A percentile compares a stretch with the other conserved stretches of the same genome.
These are phyloP conservation scores for Ceratocystis alfenasii DNA, from an alignment of 2,329 filamentous ascomycete species.

Conservation along the genomic window DNA sequence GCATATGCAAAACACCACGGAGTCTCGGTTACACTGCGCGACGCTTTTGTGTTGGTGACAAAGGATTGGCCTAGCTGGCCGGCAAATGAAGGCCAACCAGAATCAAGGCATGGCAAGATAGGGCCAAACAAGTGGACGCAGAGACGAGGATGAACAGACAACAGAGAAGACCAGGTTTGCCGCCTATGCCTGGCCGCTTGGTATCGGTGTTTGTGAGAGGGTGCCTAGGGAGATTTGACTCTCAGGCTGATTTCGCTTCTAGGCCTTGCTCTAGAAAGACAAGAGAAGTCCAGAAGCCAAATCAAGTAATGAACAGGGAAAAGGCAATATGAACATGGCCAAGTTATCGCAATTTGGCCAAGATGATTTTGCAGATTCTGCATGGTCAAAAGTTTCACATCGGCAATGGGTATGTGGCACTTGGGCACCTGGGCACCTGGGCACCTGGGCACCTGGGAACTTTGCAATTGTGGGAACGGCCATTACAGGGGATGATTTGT, in stretches of 20 bases:
- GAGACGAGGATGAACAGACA: neutral
- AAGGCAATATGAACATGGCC: neutral
- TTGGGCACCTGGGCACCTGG: neutral
- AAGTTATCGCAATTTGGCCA: neutral
- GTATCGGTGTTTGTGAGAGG: constrained; percentile 5
- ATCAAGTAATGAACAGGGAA: neutral
- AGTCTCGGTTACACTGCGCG: neutral
- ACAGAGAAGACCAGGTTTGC: too few species aligned
- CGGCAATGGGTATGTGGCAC: neutral
- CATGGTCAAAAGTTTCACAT: constrained; percentile 1
- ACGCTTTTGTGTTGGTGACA: neutral
- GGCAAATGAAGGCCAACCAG: neutral
- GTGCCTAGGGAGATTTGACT: neutral
- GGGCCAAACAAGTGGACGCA: neutral
- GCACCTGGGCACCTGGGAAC: neutral
- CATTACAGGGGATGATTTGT: too few species aligned
- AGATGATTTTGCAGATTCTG: constrained; percentile 4
- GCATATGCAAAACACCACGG: constrained; percentile 5
- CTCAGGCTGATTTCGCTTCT: neutral
- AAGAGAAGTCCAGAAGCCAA: neutral
- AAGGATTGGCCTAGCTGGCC: neutral
- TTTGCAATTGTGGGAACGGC: neutral
- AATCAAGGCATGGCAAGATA: neutral
- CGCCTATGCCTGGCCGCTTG: too few species aligned
- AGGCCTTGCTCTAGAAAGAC: neutral